Evolutionary conservation across 164 flowering plant species (phyloP), one percentile per base, ranked within the genome.

Genomic region (Buxus sempervirens): DNA sequence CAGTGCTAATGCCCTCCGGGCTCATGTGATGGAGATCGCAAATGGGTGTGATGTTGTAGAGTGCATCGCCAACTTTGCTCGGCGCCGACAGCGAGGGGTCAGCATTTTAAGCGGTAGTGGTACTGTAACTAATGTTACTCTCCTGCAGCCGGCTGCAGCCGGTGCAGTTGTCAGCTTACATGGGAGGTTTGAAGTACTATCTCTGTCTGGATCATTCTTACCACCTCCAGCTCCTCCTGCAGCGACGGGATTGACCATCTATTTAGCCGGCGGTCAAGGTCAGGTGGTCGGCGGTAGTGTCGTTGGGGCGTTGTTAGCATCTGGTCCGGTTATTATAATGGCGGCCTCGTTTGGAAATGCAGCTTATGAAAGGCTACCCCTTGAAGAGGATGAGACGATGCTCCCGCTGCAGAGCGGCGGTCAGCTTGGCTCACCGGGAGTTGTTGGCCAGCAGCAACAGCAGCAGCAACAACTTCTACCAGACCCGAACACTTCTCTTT

Each of bases 161-260:
- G 90, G 89, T 23, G 86, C 93, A 24, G 81, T 89, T 24, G 88
- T 88, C 0, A 80, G 89, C 27, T 72, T 93, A 56, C 91, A 86
- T 53, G 98, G 98, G 6, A 77, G 98, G 54, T 93, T 93, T 58
- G 98, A 93, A 70, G 89, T 93, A 63, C 60, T 87, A 10, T 87
- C 91, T 2, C 75, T 87, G 0, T 71, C 89, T 9, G 91, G 89
- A 72, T 88, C 96, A 0, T 89, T 89, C 69, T 69, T 93, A 21
- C 98, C 98, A 0, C 93, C 96, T 0, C 96, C 96, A 0, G 98
- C 96, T 0, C 98, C 98, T 0, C 89, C 95, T 0, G 90, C 93
- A 0, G 96, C 96, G 0, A 88, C 95, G 0, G 88, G 90, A 9
- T 54, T 93, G 61, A 90, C 94, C 2, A 82, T 90, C 1, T 90